phyloP scores from a whole-genome alignment of 352 stramenopile genomes.

The Globisporangium abappressorium region DNA sequence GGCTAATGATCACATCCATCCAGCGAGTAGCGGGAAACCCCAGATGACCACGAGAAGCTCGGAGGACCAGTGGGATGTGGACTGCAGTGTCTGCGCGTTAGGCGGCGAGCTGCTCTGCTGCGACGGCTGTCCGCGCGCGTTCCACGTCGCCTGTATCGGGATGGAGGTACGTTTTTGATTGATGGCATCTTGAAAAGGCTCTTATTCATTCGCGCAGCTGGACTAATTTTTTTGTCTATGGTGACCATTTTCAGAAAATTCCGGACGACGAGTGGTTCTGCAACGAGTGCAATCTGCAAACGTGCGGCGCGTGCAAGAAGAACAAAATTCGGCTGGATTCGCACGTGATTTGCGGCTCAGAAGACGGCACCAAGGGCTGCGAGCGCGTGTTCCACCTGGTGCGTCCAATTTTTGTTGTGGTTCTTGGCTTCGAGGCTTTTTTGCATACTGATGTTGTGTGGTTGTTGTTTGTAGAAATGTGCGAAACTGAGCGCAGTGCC shows the following conservation, averaged over 20 bases:
- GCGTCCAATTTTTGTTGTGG: slow-evolving; percentile 7
- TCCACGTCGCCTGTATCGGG: slow-evolving; percentile 87
- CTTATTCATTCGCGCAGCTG: background rate
- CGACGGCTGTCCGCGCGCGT: slow-evolving; percentile 89
- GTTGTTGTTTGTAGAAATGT: slow-evolving; percentile 69
- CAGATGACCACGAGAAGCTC: slow-evolving; percentile 33
- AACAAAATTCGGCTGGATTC: slow-evolving; percentile 88
- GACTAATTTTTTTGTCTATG: background rate
- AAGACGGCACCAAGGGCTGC: slow-evolving; percentile 84
- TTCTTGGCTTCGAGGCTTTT: background rate
- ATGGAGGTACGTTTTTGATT: slow-evolving; percentile 32
- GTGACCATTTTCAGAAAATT: slow-evolving; percentile 23
- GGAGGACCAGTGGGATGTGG: slow-evolving; percentile 84
- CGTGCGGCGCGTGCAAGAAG: slow-evolving; percentile 79
- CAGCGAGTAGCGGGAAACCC: background rate
- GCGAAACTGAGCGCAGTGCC: slow-evolving; percentile 73
- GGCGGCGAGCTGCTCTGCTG: slow-evolving; percentile 89
- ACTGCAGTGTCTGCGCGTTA: slow-evolving; percentile 85
- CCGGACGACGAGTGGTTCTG: slow-evolving; percentile 87
- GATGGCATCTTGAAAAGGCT: background rate
- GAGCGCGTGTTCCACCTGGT: slow-evolving; percentile 89
- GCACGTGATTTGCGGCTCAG: slow-evolving; percentile 87
- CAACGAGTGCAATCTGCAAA: slow-evolving; percentile 82
- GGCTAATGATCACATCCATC: slow-evolving; percentile 11
- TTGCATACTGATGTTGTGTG: background rate